A percentile compares a stretch with the other conserved stretches of the same genome.
Evolutionary conservation across 768 basidiomycete species (phyloP).

Genomic region (Mycena indigotica): DNA sequence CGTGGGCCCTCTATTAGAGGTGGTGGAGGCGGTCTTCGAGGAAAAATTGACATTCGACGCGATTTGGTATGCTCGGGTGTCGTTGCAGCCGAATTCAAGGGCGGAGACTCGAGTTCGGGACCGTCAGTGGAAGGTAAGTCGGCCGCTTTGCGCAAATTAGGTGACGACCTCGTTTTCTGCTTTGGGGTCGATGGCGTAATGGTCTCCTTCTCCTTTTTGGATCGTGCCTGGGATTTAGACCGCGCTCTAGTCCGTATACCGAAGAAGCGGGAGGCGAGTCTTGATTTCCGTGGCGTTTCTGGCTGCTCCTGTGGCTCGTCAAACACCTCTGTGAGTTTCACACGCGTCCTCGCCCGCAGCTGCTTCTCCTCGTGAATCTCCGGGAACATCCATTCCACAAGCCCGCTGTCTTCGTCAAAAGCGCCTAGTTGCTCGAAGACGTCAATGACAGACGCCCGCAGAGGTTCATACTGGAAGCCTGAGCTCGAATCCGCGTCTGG

Average conservation of each 20-base stretch:
- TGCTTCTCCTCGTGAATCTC: slow-evolving; percentile 17
- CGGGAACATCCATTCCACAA: slow-evolving; percentile 23
- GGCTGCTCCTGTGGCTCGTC: slow-evolving; percentile 12
- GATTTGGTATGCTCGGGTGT: background rate
- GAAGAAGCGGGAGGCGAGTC: slow-evolving; percentile 15
- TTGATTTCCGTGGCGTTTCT: slow-evolving; percentile 12
- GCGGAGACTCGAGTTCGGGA: slow-evolving; percentile 7
- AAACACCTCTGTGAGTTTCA: slow-evolving; percentile 18
- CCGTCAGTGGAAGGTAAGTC: background rate
- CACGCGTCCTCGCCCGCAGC: slow-evolving; percentile 1
- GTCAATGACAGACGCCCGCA: slow-evolving; percentile 21
- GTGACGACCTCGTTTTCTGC: slow-evolving; percentile 18
- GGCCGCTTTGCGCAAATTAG: slow-evolving; percentile 17
- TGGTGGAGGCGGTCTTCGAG: slow-evolving; percentile 4
- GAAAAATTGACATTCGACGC: slow-evolving; percentile 14
- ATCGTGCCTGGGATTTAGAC: slow-evolving; percentile 13
- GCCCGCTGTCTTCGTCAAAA: slow-evolving; percentile 19
- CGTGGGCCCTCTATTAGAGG: slow-evolving; percentile 10
- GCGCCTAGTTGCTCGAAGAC: slow-evolving; percentile 22
- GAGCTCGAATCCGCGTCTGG: slow-evolving; percentile 5
- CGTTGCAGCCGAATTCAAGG: slow-evolving; percentile 2
- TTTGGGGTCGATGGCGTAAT: slow-evolving; percentile 1
- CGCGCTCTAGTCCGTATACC: slow-evolving; percentile 8
- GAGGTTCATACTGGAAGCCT: slow-evolving; percentile 16
- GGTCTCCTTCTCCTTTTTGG: slow-evolving; percentile 3